phyloP scores from a whole-genome alignment of 495 filamentous ascomycete genomes.

The Neurospora sp. region DNA sequence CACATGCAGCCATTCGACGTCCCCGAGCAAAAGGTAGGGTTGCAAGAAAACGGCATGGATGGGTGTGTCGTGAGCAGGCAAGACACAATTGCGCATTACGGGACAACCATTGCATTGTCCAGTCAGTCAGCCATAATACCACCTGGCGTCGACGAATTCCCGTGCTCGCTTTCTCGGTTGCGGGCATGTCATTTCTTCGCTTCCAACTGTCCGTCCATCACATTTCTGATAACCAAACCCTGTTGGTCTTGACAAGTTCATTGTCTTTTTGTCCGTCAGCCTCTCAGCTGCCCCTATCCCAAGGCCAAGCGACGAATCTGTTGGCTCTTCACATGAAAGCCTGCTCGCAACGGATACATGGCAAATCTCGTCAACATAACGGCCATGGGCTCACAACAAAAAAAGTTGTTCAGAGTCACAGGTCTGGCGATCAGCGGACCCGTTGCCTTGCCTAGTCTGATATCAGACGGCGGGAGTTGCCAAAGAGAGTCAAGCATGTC shows the following conservation, averaged over 20 bases:
- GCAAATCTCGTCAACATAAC: neutral
- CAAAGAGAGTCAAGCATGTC: constrained; percentile 14
- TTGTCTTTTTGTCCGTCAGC: neutral
- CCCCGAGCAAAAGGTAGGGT: neutral
- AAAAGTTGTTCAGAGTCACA: neutral
- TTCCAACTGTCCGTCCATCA: neutral
- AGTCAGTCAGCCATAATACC: neutral
- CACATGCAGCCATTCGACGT: neutral
- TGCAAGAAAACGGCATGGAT: neutral
- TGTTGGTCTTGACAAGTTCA: neutral
- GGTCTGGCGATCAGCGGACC: constrained; percentile 8
- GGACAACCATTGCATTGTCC: neutral
- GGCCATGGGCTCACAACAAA: neutral
- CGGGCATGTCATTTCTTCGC: neutral
- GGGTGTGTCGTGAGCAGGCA: neutral
- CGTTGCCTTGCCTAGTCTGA: constrained; percentile 1
- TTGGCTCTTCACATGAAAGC: neutral
- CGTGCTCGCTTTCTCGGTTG: neutral
- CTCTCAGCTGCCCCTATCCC: neutral
- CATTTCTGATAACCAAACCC: neutral
- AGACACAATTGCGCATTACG: neutral
- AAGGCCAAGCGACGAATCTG: neutral
- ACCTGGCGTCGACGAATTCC: neutral
- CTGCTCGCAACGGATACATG: neutral
- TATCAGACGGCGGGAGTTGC: constrained; percentile 5